Base-by-base conservation (phyloP, 768 basidiomycete species). In the Cystoderma amianthinum region DNA sequence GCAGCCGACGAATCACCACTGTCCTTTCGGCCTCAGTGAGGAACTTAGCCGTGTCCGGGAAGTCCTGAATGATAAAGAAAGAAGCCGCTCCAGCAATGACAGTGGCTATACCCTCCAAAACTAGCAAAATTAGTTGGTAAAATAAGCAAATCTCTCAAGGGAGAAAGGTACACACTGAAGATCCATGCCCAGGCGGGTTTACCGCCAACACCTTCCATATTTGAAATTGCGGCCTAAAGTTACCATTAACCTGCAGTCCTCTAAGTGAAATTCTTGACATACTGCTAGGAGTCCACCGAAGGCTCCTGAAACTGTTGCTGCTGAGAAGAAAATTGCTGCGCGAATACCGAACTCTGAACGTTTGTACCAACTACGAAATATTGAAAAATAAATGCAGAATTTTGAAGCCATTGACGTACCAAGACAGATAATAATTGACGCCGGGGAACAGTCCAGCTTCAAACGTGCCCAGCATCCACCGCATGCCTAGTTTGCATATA, bases 41-140 rank as follows among this genome's bases (percentile, higher is more conserved):
- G 64, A 88, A 89, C 48, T 72, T 82, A 19, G 85, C 86, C 1
- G 78, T 84, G 50, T 89, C 84, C 2, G 87, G 86, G 61, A 89
- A 90, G 55, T 89, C 87, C 50, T 86, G 79, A 44, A 89, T 76
- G 53, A 89, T 76, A 71, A 74, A 89, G 63, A 79, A 88, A 1
- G 84, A 86, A 7, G 67, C 56, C 17, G 57, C 55, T 6, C 81
- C 83, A 4, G 80, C 82, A n/a, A 85, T 12, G 18, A 87, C 67
- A 1, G 86, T 87, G 11, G 62, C 64, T 24, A 87, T 60, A 15
- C 85, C 85, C 52, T 85, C 81, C 10, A 86, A 46, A 42, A 85
- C 69, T 64, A 46, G 42, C 32, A 39, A 44, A 39, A 32, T 42
- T 10, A 36, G 9, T n/a, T 15, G 36, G 15, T 40, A 38, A 20